Evolutionary conservation across 352 stramenopile genomes (phyloP), one percentile per base, ranked within the genome.

Genomic region (Thraustotheca clavata): DNA sequence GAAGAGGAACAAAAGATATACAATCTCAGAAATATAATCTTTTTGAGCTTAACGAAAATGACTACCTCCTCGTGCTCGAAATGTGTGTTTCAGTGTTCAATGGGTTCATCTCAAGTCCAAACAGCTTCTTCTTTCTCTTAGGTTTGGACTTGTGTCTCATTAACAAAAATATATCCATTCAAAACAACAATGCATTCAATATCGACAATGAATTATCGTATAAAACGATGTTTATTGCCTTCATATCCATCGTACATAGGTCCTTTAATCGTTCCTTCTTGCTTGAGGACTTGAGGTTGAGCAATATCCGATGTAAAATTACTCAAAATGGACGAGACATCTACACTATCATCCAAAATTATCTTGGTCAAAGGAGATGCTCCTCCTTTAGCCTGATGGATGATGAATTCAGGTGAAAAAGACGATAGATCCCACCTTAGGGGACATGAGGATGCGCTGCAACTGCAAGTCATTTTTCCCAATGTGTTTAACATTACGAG

Each of bases 261-360:
- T n/a, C n/a, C n/a, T n/a, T n/a, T n/a, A n/a, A n/a, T n/a, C n/a
- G n/a, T n/a, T n/a, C n/a, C n/a, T n/a, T 9, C n/a, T 24, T 26
- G 43, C 11, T 31, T 31, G 11, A 52, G 43, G 24, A 52, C 24
- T 31, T 52, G 43, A 24, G 43, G 43, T 31, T 52, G 43, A 24
- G 43, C 11, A 6, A 31, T 52, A 18, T 52, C 43, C 12, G 43
- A 52, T 18, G 57, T 65, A 32, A 65, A 65, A 26, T 65, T 65
- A 33, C 18, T 34, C 38, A 65, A 3, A 12, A 65, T 65, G 39
- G 57, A 65, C 38, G 11, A 34, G 50, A 52, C n/a, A 7, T 35
- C 12, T 16, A 11, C n/a, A 22, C 18, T n/a, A 3, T 33, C 43
- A 38, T 41, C 57, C 18, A 38, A 40, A 16, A 54, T 46, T 7